Conservation (phyloP, 176 grass and related monocot genomes). For the Cenchrus americanus region DNA sequence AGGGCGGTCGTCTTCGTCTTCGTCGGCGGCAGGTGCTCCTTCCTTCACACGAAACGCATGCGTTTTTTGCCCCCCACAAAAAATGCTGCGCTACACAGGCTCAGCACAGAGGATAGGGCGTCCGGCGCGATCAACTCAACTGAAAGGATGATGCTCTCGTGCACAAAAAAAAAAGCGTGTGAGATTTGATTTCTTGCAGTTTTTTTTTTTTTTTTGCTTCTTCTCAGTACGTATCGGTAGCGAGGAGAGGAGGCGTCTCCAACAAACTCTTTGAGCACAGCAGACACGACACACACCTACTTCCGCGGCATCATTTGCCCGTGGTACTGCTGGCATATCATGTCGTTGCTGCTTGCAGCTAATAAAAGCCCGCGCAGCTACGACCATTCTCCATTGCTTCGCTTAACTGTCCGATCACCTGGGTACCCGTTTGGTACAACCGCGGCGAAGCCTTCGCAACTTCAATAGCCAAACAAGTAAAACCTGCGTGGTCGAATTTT, state of each 20-base stretch:
- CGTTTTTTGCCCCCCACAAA: no score
- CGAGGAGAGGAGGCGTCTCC: background rate
- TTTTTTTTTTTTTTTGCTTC: background rate
- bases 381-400: background rate
- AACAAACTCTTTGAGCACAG: background rate
- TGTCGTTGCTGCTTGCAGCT: background rate
- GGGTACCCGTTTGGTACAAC: no score
- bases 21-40: background rate
- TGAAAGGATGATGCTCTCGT: background rate
- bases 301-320: background rate
- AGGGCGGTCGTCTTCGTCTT: no score
- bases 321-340: background rate
- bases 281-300: background rate
- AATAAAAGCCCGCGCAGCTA: background rate
- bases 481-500: no score
- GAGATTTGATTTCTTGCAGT: background rate
- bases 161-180: background rate
- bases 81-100: no score
- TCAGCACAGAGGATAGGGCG: no score
- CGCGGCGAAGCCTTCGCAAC: no score
- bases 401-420: background rate
- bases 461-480: no score
- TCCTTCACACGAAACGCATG: background rate
- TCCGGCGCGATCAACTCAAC: background rate
- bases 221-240: no score